Percentiles rank a stretch among this genome's conserved stretches.
Evolutionary conservation across 225 moss, liverwort and hornwort genomes (phyloP).

Genomic region (Takakia lepidozioides): DNA sequence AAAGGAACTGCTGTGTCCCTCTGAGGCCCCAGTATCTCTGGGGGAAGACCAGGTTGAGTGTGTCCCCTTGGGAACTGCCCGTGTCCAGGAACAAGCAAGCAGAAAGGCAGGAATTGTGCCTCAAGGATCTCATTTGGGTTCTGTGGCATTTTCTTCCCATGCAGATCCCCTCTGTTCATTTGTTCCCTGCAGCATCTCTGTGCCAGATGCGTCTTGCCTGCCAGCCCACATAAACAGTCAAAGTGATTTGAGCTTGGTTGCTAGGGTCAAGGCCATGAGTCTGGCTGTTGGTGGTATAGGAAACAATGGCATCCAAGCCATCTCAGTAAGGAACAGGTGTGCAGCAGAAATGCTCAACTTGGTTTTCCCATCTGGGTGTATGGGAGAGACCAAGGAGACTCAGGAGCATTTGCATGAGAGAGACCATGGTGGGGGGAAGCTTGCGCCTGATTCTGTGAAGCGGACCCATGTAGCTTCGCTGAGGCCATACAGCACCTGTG

Average conservation of each 20-base stretch:
- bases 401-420: background rate
- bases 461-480: background rate
- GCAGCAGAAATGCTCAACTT: too few relatives aligned
- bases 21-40: background rate
- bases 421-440: background rate
- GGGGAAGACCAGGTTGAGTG: conserved; percentile 1
- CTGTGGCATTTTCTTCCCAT: background rate
- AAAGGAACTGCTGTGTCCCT: too few relatives aligned
- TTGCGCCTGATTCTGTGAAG: background rate
- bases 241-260: background rate
- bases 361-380: too few relatives aligned
- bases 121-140: conserved; percentile 2
- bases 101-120: background rate
- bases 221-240: background rate
- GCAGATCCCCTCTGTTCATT: conserved; percentile 17
- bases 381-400: background rate
- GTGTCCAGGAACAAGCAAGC: too few relatives aligned
- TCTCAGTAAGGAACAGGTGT: too few relatives aligned
- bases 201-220: background rate
- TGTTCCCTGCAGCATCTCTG: conserved; percentile 26
- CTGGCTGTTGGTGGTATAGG: too few relatives aligned
- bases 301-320: too few relatives aligned
- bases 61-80: too few relatives aligned
- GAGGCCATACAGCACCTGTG: conserved; percentile 5
- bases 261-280: conserved; percentile 2